Conservation (phyloP, 768 basidiomycete species). For the Crucibulum laeve region DNA sequence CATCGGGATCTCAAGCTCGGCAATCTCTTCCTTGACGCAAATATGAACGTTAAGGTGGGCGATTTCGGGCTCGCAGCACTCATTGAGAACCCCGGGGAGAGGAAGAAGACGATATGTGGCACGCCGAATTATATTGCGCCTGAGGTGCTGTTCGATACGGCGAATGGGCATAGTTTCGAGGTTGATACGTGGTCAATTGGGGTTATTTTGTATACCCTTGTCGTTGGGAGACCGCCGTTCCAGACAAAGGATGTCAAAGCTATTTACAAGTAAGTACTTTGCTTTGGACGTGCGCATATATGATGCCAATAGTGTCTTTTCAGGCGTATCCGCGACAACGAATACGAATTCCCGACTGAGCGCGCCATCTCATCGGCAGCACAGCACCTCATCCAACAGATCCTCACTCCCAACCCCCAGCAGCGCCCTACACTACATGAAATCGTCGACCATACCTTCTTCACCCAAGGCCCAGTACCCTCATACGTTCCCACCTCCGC, state of each 20-base stretch:
- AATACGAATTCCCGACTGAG: slow-evolving; percentile 87
- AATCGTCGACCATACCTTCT: slow-evolving; percentile 83
- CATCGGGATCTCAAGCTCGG: slow-evolving; percentile 97
- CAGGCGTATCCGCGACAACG: slow-evolving; percentile 89
- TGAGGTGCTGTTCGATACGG: slow-evolving; percentile 93
- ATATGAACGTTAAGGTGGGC: slow-evolving; percentile 96
- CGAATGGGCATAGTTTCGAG: slow-evolving; percentile 96
- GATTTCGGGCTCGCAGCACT: slow-evolving; percentile 97
- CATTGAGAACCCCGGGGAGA: slow-evolving; percentile 92
- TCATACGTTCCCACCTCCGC: slow-evolving; percentile 76
- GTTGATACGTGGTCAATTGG: slow-evolving; percentile 98
- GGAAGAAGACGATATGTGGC: slow-evolving; percentile 99
- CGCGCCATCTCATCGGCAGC: slow-evolving; percentile 67
- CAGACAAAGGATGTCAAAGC: slow-evolving; percentile 97
- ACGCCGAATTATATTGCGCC: slow-evolving; percentile 99
- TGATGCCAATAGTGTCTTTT: slow-evolving; percentile 6
- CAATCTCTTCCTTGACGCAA: slow-evolving; percentile 85
- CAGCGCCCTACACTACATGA: slow-evolving; percentile 80
- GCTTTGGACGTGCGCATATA: not conserved
- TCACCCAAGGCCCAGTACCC: slow-evolving; percentile 78
- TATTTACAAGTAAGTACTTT: slow-evolving; percentile 74
- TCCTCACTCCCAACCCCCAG: slow-evolving; percentile 81
- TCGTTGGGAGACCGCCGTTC: slow-evolving; percentile 95
- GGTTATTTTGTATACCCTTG: slow-evolving; percentile 92
- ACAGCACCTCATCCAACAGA: slow-evolving; percentile 74